Percentiles rank a stretch among this genome's conserved stretches.
Evolutionary conservation across 1,284 basidiomycete genomes (phyloP).

Genomic region (Thelephora terrestris): DNA sequence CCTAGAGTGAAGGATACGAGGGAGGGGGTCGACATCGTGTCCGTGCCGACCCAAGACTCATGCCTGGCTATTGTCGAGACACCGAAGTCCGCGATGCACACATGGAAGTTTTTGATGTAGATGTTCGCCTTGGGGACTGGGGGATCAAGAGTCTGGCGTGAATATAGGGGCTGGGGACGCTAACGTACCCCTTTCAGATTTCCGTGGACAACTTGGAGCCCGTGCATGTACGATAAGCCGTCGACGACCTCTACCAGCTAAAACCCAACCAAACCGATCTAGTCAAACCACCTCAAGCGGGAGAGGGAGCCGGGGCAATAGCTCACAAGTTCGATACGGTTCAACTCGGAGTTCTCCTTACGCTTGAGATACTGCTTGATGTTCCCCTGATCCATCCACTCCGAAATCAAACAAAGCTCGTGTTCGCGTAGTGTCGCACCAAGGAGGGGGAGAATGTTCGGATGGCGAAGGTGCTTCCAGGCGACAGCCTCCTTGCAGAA

Average conservation of each 20-base stretch:
- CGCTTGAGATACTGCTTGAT: neutral
- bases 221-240: neutral
- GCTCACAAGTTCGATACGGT: neutral
- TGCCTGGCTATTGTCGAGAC: slow-evolving; percentile 1
- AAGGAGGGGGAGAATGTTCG: slow-evolving; percentile 3
- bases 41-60: neutral
- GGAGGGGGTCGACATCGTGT: neutral
- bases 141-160: neutral
- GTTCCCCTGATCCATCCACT: neutral
- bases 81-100: slow-evolving; percentile 6
- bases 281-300: neutral
- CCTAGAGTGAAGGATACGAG: neutral
- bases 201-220: neutral
- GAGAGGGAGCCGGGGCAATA: neutral
- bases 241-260: neutral
- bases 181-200: neutral
- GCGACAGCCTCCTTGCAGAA: slow-evolving; percentile 3
- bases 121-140: slow-evolving; percentile 4
- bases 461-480: slow-evolving; percentile 4
- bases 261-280: neutral
- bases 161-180: neutral
- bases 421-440: neutral
- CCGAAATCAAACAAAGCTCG: neutral
- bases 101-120: slow-evolving; percentile 4
- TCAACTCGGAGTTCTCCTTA: neutral